These are phyloP conservation scores for Ceratocystis variospora DNA, from an alignment of 2,329 filamentous ascomycete genomes.

Conservation along the genomic window DNA sequence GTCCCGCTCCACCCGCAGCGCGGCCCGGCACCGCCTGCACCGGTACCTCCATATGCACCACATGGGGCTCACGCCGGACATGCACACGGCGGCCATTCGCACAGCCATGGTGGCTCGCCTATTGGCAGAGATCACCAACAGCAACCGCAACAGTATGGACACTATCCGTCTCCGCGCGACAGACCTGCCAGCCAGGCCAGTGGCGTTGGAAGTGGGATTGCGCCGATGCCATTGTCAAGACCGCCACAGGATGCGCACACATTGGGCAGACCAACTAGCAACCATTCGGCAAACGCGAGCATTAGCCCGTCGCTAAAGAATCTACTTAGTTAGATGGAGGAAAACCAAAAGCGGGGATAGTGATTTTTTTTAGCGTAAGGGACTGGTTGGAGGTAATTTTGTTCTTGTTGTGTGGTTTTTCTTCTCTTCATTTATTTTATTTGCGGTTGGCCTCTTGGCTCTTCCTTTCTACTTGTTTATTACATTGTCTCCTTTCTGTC, in stretches of 20 bases:
- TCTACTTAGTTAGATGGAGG: slow-evolving; percentile 44
- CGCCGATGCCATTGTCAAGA: not conserved
- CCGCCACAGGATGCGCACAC: slow-evolving; percentile 28
- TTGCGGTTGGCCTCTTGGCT: too few species aligned
- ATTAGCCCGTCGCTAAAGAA: slow-evolving; percentile 65
- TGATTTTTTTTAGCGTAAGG: too few species aligned
- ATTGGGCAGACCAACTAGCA: slow-evolving; percentile 37
- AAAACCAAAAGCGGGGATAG: not conserved
- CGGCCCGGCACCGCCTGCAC: not conserved
- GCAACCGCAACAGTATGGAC: slow-evolving; percentile 20
- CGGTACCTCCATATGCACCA: not conserved
- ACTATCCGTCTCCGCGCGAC: slow-evolving; percentile 8
- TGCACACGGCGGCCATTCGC: not conserved
- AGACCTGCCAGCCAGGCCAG: slow-evolving; percentile 3
- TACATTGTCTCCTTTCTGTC: too few species aligned
- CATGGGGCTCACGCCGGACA: not conserved
- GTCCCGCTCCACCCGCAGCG: slow-evolving; percentile 10
- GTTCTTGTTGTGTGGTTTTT: too few species aligned
- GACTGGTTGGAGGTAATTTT: too few species aligned
- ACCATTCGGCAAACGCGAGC: slow-evolving; percentile 40
- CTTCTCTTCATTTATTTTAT: not conserved
- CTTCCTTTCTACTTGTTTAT: too few species aligned
- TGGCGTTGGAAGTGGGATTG: not conserved
- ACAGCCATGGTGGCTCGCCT: slow-evolving; percentile 10
- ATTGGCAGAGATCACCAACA: slow-evolving; percentile 2